Evolutionary conservation across 1,284 basidiomycete genomes (phyloP).

Genomic region (Boletus semigastroideus): DNA sequence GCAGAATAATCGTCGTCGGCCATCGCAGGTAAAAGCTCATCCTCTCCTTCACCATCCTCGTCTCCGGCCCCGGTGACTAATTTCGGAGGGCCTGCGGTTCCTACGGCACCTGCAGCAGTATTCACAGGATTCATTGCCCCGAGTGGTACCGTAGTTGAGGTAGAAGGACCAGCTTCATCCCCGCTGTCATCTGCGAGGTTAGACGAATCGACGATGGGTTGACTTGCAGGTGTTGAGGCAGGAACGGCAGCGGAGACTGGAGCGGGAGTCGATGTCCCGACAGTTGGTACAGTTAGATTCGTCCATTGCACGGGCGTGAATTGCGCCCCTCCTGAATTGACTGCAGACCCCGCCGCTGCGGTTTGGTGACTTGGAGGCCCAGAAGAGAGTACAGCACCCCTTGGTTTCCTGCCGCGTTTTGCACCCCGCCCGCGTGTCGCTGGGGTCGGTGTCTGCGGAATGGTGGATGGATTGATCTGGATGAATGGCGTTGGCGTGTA

Average conservation of each 20-base stretch:
- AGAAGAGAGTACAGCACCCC: slow-evolving; percentile 37
- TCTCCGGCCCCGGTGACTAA: slow-evolving; percentile 22
- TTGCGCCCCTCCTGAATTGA: slow-evolving; percentile 15
- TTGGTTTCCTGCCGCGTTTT: slow-evolving; percentile 61
- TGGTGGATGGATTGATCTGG: slow-evolving; percentile 25
- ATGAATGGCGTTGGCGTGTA: slow-evolving; percentile 33
- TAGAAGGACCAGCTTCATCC: slow-evolving; percentile 18
- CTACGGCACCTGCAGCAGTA: neutral
- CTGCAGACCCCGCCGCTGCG: neutral
- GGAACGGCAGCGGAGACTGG: slow-evolving; percentile 19
- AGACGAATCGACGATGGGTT: slow-evolving; percentile 4
- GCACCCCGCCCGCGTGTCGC: slow-evolving; percentile 46
- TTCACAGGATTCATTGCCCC: neutral
- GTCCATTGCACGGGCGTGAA: slow-evolving; percentile 47
- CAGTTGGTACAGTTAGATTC: slow-evolving; percentile 18
- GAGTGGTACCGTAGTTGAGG: neutral
- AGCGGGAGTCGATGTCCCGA: slow-evolving; percentile 14
- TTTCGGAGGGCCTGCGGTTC: slow-evolving; percentile 15
- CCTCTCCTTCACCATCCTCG: slow-evolving; percentile 61
- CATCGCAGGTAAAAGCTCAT: slow-evolving; percentile 76
- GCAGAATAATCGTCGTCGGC: slow-evolving; percentile 83
- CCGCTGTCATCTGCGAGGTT: slow-evolving; percentile 14
- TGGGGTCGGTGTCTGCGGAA: slow-evolving; percentile 30
- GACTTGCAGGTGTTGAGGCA: slow-evolving; percentile 5
- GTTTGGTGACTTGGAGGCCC: slow-evolving; percentile 21